phyloP scores from a whole-genome alignment of 495 filamentous ascomycete species.

The Aspergillus kassunensis region DNA sequence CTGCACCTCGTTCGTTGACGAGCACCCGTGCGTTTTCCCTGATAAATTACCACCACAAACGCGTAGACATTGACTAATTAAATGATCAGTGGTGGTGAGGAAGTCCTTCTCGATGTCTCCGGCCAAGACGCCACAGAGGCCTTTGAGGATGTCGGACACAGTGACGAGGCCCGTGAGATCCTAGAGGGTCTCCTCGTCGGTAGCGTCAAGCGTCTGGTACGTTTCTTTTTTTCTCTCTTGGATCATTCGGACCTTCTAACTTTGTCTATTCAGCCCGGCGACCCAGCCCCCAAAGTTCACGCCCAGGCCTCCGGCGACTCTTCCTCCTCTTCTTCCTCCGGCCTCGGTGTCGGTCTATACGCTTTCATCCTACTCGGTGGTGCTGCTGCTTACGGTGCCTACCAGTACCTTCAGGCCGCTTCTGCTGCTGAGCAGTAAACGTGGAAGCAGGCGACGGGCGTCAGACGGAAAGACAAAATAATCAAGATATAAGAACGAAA shows the following conservation, averaged over 20 bases:
- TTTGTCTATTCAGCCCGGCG: conserved; percentile 63
- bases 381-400: conserved; percentile 72
- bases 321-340: conserved; percentile 41
- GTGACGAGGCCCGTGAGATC: conserved; percentile 96
- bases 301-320: conserved; percentile 45
- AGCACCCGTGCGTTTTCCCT: conserved; percentile 86
- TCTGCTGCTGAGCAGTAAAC: conserved; percentile 35
- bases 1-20: conserved; percentile 81
- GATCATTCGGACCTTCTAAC: conserved; percentile 13
- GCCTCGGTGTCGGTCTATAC: conserved; percentile 78
- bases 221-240: conserved; percentile 20
- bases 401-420: conserved; percentile 76
- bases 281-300: conserved; percentile 71
- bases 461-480: background rate
- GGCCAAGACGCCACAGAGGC: conserved; percentile 97
- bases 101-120: conserved; percentile 93
- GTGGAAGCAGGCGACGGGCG: conserved; percentile 14
- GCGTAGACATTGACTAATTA: background rate
- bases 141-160: conserved; percentile 99
- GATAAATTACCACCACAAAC: background rate
- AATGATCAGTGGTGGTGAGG: conserved; percentile 80
- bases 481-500: conserved; percentile 6
- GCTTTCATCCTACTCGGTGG: conserved; percentile 76
- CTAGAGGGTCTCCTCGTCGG: conserved; percentile 77
- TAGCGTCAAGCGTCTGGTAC: conserved; percentile 79